These are phyloP conservation scores for Nitzschia palea DNA, from an alignment of 108 stramenopile species.

Conservation along the genomic window DNA sequence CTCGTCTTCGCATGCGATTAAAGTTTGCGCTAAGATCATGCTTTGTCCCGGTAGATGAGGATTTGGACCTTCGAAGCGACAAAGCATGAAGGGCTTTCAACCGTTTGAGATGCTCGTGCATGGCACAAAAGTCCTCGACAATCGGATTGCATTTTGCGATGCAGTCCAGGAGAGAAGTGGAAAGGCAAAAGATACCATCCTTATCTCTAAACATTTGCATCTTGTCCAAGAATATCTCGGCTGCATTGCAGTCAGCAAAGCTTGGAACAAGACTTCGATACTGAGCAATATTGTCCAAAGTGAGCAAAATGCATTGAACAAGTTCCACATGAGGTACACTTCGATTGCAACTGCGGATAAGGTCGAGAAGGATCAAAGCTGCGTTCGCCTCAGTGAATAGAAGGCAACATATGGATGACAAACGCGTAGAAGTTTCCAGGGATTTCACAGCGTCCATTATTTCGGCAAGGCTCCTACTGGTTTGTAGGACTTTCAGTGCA, in stretches of 20 bases:
- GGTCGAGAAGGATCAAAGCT: constrained; percentile 59
- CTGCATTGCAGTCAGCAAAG: constrained; percentile 45
- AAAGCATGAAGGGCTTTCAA: constrained; percentile 38
- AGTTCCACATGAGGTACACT: constrained; percentile 89
- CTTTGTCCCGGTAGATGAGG: not conserved
- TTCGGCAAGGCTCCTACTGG: constrained; percentile 60
- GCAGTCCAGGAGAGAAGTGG: constrained; percentile 31
- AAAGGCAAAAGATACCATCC: constrained; percentile 53
- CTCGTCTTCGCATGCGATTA: constrained; percentile 5
- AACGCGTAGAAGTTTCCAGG: constrained; percentile 70
- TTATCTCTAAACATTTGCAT: constrained; percentile 91
- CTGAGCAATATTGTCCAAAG: constrained; percentile 73
- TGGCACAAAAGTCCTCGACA: constrained; percentile 32
- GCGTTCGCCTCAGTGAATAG: constrained; percentile 62
- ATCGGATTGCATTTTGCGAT: constrained; percentile 11
- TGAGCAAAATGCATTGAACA: constrained; percentile 59
- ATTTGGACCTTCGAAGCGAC: constrained; percentile 3
- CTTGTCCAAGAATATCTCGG: constrained; percentile 71
- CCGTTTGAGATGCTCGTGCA: constrained; percentile 54
- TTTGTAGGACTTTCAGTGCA: constrained; percentile 56
- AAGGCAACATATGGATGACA: constrained; percentile 67
- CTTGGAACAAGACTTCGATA: constrained; percentile 40
- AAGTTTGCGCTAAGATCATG: not conserved
- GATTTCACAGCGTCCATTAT: constrained; percentile 68
- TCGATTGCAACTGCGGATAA: constrained; percentile 85